These are phyloP conservation scores for Metschnikowia koreensis DNA, from an alignment of 805 yeast species.

Conservation along the genomic window DNA sequence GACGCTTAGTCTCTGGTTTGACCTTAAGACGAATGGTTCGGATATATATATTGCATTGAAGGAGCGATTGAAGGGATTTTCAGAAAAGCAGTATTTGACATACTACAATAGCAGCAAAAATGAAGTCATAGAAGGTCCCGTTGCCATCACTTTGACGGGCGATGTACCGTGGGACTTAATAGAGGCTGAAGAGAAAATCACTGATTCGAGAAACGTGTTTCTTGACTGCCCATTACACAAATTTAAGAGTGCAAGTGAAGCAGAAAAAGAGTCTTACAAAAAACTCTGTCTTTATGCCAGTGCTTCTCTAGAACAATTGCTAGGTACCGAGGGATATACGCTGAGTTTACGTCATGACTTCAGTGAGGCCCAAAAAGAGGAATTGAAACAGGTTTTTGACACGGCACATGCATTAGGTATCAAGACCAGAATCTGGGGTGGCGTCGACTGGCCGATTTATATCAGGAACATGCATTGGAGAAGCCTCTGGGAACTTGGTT, in stretches of 20 bases:
- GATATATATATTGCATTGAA: conserved; percentile 46
- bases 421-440: conserved; percentile 69
- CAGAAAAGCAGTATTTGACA: conserved; percentile 50
- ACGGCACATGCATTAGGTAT: conserved; percentile 51
- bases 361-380: conserved; percentile 27
- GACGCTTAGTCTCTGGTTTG: conserved; percentile 63
- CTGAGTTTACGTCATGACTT: conserved; percentile 30
- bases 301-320: conserved; percentile 35
- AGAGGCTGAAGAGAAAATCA: conserved; percentile 16
- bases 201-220: conserved; percentile 38
- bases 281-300: conserved; percentile 42
- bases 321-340: conserved; percentile 21
- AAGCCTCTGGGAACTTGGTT: conserved; percentile 45
- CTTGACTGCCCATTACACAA: conserved; percentile 51
- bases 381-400: conserved; percentile 27
- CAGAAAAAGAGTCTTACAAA: conserved; percentile 23
- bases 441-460: conserved; percentile 61
- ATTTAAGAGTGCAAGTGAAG: conserved; percentile 23
- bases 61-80: conserved; percentile 46
- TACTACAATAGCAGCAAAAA: conserved; percentile 39
- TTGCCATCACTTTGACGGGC: conserved; percentile 67
- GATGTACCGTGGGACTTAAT: conserved; percentile 49
- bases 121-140: conserved; percentile 47
- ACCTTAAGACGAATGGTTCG: conserved; percentile 57
- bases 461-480: conserved; percentile 48